Evolutionary conservation across 2,329 filamentous ascomycete species (phyloP).

Genomic region (Thelonectria blattea): DNA sequence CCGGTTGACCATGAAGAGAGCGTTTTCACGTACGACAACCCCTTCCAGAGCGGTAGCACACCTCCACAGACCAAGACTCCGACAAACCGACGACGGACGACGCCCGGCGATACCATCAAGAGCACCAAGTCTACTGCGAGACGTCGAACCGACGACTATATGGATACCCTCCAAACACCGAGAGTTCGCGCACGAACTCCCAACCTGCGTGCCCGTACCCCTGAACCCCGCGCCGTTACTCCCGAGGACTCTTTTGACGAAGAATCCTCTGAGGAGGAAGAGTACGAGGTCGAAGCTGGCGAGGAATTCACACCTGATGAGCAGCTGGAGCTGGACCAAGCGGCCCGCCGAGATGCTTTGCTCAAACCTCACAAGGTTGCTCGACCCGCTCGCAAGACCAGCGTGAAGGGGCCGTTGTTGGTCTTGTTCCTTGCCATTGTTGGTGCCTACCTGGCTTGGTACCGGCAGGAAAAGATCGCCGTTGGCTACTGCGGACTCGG

Average conservation of each 20-base stretch:
- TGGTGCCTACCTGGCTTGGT: slow-evolving; percentile 78
- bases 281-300: slow-evolving; percentile 64
- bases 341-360: slow-evolving; percentile 58
- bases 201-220: slow-evolving; percentile 39
- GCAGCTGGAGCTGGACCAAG: slow-evolving; percentile 78
- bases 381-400: slow-evolving; percentile 46
- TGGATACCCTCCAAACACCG: slow-evolving; percentile 45
- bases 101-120: slow-evolving; percentile 49
- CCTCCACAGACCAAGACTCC: slow-evolving; percentile 60
- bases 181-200: slow-evolving; percentile 45
- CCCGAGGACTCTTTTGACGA: slow-evolving; percentile 22
- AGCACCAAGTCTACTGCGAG: slow-evolving; percentile 50
- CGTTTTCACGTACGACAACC: slow-evolving; percentile 88
- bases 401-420: slow-evolving; percentile 69
- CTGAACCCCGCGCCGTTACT: slow-evolving; percentile 43
- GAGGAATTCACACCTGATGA: slow-evolving; percentile 96
- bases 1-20: slow-evolving; percentile 57
- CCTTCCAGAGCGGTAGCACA: slow-evolving; percentile 85
- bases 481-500: slow-evolving; percentile 94
- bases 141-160: slow-evolving; percentile 50
- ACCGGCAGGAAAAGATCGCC: slow-evolving; percentile 92
- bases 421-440: slow-evolving; percentile 74
- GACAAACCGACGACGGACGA: slow-evolving; percentile 56
- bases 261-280: slow-evolving; percentile 27
- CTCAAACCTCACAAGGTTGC: slow-evolving; percentile 52